These are phyloP conservation scores for Neoarthrinium moseri DNA, from an alignment of 2,329 filamentous ascomycete species.

Conservation along the genomic window DNA sequence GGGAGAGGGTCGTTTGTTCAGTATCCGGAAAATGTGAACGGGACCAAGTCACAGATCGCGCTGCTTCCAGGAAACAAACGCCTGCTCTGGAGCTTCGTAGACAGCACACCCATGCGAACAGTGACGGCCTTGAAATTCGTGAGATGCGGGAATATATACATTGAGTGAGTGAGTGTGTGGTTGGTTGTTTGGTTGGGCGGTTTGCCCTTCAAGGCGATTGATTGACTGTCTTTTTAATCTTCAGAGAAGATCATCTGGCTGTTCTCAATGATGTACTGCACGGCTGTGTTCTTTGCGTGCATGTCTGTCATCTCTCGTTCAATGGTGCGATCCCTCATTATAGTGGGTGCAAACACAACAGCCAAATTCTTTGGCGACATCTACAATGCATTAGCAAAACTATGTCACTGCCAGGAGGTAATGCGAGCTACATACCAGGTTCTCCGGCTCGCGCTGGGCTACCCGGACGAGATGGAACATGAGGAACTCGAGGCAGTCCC, in stretches of 20 bases:
- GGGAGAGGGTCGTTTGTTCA: background rate
- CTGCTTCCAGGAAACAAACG: too few species aligned
- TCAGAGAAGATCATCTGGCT: constrained; percentile 76
- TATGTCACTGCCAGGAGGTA: background rate
- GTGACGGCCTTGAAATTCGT: too few species aligned
- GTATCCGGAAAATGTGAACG: background rate
- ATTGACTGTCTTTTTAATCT: constrained; percentile 11
- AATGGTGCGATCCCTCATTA: constrained; percentile 87
- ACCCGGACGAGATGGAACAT: constrained; percentile 92
- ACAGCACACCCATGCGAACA: too few species aligned
- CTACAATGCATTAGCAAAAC: constrained; percentile 37
- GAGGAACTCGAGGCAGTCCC: constrained; percentile 87
- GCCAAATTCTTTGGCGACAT: constrained; percentile 97
- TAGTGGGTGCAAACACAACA: constrained; percentile 95
- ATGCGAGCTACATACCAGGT: constrained; percentile 62
- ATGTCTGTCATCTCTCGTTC: constrained; percentile 97
- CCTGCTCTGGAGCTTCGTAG: too few species aligned
- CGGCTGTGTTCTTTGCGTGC: constrained; percentile 85
- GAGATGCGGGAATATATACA: constrained; percentile 3
- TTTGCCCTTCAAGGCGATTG: too few species aligned
- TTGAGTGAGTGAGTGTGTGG: background rate
- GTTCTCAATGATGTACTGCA: constrained; percentile 92
- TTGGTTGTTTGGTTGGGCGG: too few species aligned
- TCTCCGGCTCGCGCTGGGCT: constrained; percentile 77
- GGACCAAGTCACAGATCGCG: background rate